These are phyloP conservation scores for Astraeus odoratus DNA, from an alignment of 768 basidiomycete species.

Conservation along the genomic window DNA sequence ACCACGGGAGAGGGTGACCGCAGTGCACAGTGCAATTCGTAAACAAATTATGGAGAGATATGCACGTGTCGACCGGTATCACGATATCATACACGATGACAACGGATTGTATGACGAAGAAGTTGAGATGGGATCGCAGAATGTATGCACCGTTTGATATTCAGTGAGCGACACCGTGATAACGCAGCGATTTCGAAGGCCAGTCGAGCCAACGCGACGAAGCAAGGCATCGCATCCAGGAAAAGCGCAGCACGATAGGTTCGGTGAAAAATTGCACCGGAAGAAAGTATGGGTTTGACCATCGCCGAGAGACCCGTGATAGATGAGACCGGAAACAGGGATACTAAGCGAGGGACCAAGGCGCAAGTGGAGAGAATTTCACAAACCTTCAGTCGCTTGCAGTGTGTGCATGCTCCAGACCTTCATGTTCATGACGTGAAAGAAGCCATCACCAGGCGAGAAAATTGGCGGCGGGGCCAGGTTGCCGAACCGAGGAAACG, in stretches of 20 bases:
- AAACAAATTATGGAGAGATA: too few relatives aligned
- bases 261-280: conserved; percentile 18
- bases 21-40: too few relatives aligned
- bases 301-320: too few relatives aligned
- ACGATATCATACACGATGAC: too few relatives aligned
- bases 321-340: conserved; percentile 8
- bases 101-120: too few relatives aligned
- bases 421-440: conserved; percentile 30
- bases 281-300: too few relatives aligned
- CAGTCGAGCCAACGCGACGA: too few relatives aligned
- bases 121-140: too few relatives aligned
- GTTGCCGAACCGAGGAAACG: conserved; percentile 12
- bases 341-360: conserved; percentile 15
- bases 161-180: not conserved
- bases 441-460: conserved; percentile 1
- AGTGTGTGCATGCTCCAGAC: conserved; percentile 77
- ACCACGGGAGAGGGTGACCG: too few relatives aligned
- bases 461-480: conserved; percentile 6
- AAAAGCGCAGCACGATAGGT: conserved; percentile 4
- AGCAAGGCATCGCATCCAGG: conserved; percentile 8
- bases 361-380: conserved; percentile 5
- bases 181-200: not conserved
- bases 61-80: not conserved
- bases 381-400: conserved; percentile 82
- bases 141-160: not conserved